Percentiles rank a stretch among this genome's conserved stretches.
These are phyloP conservation scores for Chytridium lagenaria DNA, from an alignment of 371 early-diverging fungal species.

Conservation along the genomic window DNA sequence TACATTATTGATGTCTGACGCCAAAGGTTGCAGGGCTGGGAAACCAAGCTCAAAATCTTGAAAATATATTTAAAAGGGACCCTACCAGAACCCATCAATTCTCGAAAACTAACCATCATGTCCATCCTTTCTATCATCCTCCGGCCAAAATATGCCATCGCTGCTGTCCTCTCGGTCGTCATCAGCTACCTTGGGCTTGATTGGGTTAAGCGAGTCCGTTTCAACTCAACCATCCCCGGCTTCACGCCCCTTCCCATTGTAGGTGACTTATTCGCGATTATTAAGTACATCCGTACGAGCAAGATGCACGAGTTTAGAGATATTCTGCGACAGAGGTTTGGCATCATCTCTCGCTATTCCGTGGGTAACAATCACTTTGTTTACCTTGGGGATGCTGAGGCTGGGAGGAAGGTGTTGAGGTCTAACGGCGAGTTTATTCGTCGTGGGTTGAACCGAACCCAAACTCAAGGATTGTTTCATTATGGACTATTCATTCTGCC, in stretches of 20 bases:
- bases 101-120: too few species aligned
- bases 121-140: too few species aligned
- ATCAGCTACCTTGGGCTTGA: too few species aligned
- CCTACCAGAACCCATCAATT: too few species aligned
- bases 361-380: background rate
- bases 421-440: background rate
- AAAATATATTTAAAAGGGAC: too few species aligned
- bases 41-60: too few species aligned
- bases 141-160: too few species aligned
- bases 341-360: background rate
- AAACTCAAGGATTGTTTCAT: conserved; percentile 4
- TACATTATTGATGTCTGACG: too few species aligned
- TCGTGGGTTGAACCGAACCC: background rate
- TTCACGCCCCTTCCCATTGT: background rate
- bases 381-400: background rate
- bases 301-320: conserved; percentile 4
- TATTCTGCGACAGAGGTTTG: background rate
- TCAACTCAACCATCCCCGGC: background rate
- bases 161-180: too few species aligned
- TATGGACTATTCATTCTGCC: conserved; percentile 45
- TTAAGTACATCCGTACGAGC: background rate
- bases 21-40: too few species aligned
- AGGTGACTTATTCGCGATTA: background rate
- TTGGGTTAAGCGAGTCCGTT: too few species aligned
- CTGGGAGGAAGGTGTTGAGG: background rate